These are phyloP conservation scores for Tetratostichococcus sp. DNA, from an alignment of 139 green algal species.

Conservation along the genomic window DNA sequence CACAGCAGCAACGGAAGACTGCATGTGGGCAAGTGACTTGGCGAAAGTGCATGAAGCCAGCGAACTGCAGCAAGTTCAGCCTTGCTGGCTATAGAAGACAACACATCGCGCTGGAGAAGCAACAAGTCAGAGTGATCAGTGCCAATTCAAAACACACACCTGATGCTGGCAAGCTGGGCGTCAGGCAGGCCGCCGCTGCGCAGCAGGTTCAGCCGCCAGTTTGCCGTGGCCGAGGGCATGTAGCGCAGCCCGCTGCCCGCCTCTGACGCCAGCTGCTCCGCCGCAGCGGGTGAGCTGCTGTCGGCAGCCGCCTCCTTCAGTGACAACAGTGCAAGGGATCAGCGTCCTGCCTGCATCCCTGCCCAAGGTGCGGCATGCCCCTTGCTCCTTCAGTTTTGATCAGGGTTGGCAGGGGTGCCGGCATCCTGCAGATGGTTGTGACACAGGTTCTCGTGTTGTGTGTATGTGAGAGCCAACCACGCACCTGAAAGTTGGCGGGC, in stretches of 20 bases:
- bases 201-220: conserved; percentile 58
- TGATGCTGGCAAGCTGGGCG: conserved; percentile 23
- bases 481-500: conserved; percentile 11
- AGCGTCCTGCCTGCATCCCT: too few species aligned
- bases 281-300: neutral
- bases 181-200: conserved; percentile 36
- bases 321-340: neutral
- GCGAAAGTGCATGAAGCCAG: too few species aligned
- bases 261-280: neutral
- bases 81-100: too few species aligned
- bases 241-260: neutral
- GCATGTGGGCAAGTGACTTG: too few species aligned
- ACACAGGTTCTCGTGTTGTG: too few species aligned
- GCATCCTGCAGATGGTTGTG: too few species aligned
- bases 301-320: neutral
- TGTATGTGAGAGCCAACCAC: conserved; percentile 5
- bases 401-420: too few species aligned
- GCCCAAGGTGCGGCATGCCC: too few species aligned
- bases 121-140: neutral
- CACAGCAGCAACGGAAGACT: too few species aligned
- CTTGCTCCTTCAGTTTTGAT: too few species aligned
- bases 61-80: too few species aligned
- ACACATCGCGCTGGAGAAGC: too few species aligned
- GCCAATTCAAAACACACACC: neutral
- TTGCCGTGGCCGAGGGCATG: conserved; percentile 39